Evolutionary conservation across 257 asterid genomes (phyloP), one percentile per base, ranked within the genome.

Genomic region (Orobanche coerulescens): DNA sequence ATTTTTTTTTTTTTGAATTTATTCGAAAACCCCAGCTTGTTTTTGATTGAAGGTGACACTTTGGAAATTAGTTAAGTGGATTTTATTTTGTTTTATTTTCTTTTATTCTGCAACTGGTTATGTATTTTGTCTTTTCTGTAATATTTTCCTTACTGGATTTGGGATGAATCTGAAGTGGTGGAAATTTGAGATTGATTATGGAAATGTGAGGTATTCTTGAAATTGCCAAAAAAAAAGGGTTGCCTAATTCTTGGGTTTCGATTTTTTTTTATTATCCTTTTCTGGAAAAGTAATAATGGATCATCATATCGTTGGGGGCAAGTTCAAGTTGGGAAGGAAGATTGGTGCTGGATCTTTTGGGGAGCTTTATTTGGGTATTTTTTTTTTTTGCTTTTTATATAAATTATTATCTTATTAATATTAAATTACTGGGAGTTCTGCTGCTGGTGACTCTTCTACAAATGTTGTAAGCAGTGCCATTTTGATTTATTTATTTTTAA

Each of bases 331-430:
- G 28, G 89, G 91, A 65, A 80, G 91, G 71, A 89, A 89, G 85
- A 89, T 89, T 71, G 96, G 96, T n/a, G 82, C 87, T 47, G 95
- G 96, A 86, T 89, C 96, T 48, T 89, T 89, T 73, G 96, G 96
- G 72, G 96, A 89, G 77, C 95, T 89, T 46, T 89, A 78, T 73
- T 68, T 89, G 76, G 96, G 96, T 84, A 86, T 59, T 56, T 56
- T 61, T 47, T 43, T 26, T 65, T 13, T 15, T 6, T 26, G 31
- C 36, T 30, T 34, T 58, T 37, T 14, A 56, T 59, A n/a, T 30
- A 7, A n/a, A 40, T 40, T 40, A 40, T 40, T 40, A 40, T 8
- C 9, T 40, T 40, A 40, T 8, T 40, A 40, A 7, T 40, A 8
- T 40, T 8, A 6, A 18, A 23, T 52, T 28, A 13, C n/a, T 13